These are phyloP conservation scores for Syzygium aqueum DNA, from an alignment of 345 rosid genomes.

Conservation along the genomic window DNA sequence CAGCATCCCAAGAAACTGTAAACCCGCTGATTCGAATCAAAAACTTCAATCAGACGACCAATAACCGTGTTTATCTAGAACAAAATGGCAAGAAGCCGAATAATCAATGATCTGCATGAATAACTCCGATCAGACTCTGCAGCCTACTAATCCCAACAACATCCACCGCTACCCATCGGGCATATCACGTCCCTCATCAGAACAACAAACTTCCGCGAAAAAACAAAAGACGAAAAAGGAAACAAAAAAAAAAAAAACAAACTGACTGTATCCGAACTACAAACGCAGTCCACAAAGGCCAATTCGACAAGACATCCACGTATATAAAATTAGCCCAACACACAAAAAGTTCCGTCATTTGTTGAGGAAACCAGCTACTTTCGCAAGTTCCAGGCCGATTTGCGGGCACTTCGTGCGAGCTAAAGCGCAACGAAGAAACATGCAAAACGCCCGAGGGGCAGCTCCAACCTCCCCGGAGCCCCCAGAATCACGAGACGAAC, in stretches of 20 bases:
- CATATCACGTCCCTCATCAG: not conserved
- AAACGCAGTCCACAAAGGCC: no score
- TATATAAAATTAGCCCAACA: no score
- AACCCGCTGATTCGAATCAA: not conserved
- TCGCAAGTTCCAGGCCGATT: not conserved
- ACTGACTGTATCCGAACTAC: not conserved
- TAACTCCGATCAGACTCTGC: not conserved
- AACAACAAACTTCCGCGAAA: not conserved
- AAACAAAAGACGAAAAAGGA: no score
- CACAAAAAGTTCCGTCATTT: no score
- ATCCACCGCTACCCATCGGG: not conserved
- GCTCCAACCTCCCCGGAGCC: not conserved
- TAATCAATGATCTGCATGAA: not conserved
- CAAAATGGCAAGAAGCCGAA: not conserved
- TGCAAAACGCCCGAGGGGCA: not conserved
- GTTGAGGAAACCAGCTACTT: not conserved
- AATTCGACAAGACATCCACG: no score
- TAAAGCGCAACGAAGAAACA: not conserved
- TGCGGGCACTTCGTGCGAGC: not conserved
- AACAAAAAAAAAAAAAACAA: not conserved
- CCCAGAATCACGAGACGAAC: no score
- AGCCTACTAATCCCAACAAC: not conserved
- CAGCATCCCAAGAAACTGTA: not conserved
- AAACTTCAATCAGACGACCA: not conserved
- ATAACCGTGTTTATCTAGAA: not conserved